These are phyloP conservation scores for Kwoniella sp. DNA, from an alignment of 768 basidiomycete genomes.

Conservation along the genomic window DNA sequence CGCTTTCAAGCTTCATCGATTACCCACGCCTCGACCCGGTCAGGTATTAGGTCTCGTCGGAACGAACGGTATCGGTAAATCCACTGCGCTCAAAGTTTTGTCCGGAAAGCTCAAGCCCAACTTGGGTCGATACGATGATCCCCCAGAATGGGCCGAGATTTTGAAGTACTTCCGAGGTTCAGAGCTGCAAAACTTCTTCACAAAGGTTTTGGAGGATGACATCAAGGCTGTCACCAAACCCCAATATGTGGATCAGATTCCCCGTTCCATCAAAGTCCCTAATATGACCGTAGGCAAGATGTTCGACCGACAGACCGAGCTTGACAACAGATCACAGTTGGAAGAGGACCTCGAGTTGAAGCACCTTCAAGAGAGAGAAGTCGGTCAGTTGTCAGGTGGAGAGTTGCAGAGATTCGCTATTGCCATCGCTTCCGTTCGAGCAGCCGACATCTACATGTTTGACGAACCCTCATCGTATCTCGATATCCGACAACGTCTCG, in stretches of 20 bases:
- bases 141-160: conserved; percentile 99
- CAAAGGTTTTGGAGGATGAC: conserved; percentile 97
- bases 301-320: conserved; percentile 86
- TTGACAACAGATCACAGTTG: conserved; percentile 75
- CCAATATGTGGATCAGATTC: conserved; percentile 99
- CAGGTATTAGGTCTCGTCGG: conserved; percentile 99
- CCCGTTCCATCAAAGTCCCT: conserved; percentile 85
- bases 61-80: conserved; percentile 99
- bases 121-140: conserved; percentile 94
- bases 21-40: conserved; percentile 94
- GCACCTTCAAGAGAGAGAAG: conserved; percentile 80
- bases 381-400: conserved; percentile 86
- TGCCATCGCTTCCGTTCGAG: conserved; percentile 93
- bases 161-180: conserved; percentile 98
- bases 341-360: conserved; percentile 84
- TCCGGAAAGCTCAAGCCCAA: conserved; percentile 98
- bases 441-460: conserved; percentile 71
- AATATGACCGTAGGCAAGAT: conserved; percentile 81
- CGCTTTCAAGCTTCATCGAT: conserved; percentile 96
- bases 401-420: conserved; percentile 98
- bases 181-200: conserved; percentile 99
- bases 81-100: conserved; percentile 92
- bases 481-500: conserved; percentile 92
- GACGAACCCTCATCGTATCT: conserved; percentile 97
- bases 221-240: conserved; percentile 98